Base-by-base conservation (phyloP, 1,139 yeast species). In the Taphrina wiesneri region DNA sequence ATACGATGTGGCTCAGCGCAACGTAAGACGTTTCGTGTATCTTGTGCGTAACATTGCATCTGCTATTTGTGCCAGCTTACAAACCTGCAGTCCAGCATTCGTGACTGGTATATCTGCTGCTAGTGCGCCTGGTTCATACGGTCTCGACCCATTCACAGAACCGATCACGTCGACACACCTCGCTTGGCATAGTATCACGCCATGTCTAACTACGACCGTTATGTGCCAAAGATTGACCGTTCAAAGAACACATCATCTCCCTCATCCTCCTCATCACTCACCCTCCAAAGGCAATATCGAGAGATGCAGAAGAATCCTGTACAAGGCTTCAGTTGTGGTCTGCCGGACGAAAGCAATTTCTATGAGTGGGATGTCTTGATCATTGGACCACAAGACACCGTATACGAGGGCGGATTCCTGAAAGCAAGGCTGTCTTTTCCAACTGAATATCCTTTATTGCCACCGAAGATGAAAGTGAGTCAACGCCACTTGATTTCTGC, bases 351-450 rank as follows among this genome's bases (percentile, higher is more conserved):
- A 41, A 68, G 69, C 56, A 69, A 71, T 62, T 69, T 71, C 51
- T 71, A 71, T 56, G 69, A 71, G 46, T 71, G 73, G 73, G 73
- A 71, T 51, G 73, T 71, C 17, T 62, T 70, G 57, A 68, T 71
- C 45, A 69, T 71, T 30, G 73, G 73, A 5, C 73, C 73, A 17
- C 73, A 71, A 62, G 73, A 71, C 59, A 71, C 73, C 11, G 59
- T 71, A 11, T 71, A 71, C 60, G 73, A 71, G 30, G 73, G 73
- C 56, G 73, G 73, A 1, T 70, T 71, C 59, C 70, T 71, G 56
- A 70, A 70, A 47, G 73, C 73, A 15, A 67, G 67, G 9, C 66
- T 71, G 17, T 49, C 68, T 1, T 71, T 71, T 49, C 73, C 73
- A 5, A 39, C 45, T 11, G 72, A 71, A 32, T 71, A 70, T 56